A percentile compares a stretch with the other conserved stretches of the same genome.
Evolutionary conservation across 148 eudicot species (phyloP).

Genomic region (Vaccinium corymbosum): DNA sequence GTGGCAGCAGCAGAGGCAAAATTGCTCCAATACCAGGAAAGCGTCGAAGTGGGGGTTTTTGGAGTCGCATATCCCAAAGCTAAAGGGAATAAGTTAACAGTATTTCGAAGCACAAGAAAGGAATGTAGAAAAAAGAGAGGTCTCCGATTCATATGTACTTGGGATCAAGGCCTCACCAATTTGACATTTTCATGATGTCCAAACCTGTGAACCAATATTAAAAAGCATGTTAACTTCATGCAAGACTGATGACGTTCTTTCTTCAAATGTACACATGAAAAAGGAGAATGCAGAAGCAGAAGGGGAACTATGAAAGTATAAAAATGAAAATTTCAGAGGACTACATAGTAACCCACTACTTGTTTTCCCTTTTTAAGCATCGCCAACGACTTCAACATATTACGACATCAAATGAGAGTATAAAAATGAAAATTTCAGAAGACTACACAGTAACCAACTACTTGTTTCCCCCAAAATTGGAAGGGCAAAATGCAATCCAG

Average conservation of each 20-base stretch:
- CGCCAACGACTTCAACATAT: background rate
- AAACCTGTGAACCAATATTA: background rate
- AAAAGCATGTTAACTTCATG: background rate
- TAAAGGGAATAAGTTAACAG: background rate
- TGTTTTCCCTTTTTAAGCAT: background rate
- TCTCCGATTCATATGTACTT: conserved; percentile 2
- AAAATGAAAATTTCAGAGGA: background rate
- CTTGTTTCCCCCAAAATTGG: background rate
- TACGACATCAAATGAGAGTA: background rate
- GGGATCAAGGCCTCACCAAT: background rate
- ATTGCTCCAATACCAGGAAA: conserved; percentile 9
- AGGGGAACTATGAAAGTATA: background rate
- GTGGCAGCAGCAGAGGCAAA: conserved; percentile 21
- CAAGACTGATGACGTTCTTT: background rate
- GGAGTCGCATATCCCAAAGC: background rate
- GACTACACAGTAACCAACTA: background rate
- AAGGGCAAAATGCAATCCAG: background rate
- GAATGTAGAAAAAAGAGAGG: background rate
- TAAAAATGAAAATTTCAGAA: background rate
- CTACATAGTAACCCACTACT: background rate
- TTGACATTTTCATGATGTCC: background rate
- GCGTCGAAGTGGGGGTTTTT: conserved; percentile 9
- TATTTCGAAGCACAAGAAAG: background rate
- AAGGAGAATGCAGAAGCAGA: background rate
- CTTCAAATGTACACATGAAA: background rate